Evolutionary conservation across 2,329 filamentous ascomycete species (phyloP).

Genomic region (Paramyrothecium roridum): DNA sequence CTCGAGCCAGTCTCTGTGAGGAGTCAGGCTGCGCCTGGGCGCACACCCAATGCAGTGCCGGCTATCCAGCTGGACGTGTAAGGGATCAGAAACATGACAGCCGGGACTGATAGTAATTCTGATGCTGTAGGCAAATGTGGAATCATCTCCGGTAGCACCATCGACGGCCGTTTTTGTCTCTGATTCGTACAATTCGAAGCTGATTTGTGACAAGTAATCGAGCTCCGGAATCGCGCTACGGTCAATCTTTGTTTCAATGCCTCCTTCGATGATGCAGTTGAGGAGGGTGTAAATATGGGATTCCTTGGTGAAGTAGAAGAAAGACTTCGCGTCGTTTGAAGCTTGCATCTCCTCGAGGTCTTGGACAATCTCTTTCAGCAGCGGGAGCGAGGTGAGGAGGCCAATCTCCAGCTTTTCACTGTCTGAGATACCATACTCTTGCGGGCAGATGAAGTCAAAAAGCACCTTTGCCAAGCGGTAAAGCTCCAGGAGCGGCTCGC

Average conservation of each 20-base stretch:
- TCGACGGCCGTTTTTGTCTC: slow-evolving; percentile 62
- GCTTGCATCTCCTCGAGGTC: slow-evolving; percentile 97
- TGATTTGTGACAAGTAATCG: slow-evolving; percentile 96
- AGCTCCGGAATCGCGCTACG: slow-evolving; percentile 94
- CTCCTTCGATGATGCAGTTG: slow-evolving; percentile 96
- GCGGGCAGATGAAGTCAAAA: slow-evolving; percentile 97
- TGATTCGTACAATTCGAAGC: slow-evolving; percentile 96
- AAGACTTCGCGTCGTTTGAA: slow-evolving; percentile 88
- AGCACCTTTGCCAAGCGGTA: slow-evolving; percentile 92
- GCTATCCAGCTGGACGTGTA: slow-evolving; percentile 94
- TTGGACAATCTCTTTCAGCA: slow-evolving; percentile 94
- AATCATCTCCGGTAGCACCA: slow-evolving; percentile 45
- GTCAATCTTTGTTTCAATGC: slow-evolving; percentile 94
- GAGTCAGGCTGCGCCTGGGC: slow-evolving; percentile 82
- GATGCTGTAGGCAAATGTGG: slow-evolving; percentile 89
- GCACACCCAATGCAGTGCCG: slow-evolving; percentile 95
- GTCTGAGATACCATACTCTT: slow-evolving; percentile 96
- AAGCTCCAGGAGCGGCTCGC: slow-evolving; percentile 86
- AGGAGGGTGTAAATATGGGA: slow-evolving; percentile 97
- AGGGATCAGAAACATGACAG: slow-evolving; percentile 92
- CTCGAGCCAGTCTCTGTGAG: slow-evolving; percentile 92
- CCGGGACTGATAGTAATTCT: slow-evolving; percentile 94
- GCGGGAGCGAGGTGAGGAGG: slow-evolving; percentile 84
- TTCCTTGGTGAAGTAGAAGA: slow-evolving; percentile 99
- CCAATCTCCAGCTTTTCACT: slow-evolving; percentile 98